phyloP scores from a whole-genome alignment of 2,329 filamentous ascomycete species.

The Trichoderma semiorbis region DNA sequence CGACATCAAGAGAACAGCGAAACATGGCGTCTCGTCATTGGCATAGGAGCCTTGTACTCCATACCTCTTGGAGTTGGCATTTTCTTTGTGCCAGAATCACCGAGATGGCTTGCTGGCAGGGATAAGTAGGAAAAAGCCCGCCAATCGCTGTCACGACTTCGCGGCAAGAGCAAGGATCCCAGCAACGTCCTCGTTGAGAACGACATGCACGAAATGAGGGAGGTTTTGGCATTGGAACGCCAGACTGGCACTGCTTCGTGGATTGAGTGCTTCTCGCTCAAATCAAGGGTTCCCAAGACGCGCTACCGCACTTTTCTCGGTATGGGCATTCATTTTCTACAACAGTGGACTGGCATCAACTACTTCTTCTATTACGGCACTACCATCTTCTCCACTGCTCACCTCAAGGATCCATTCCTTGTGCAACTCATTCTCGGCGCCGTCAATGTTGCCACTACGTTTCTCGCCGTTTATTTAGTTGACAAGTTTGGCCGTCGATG shows the following conservation, averaged over 20 bases:
- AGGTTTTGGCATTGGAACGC: conserved; percentile 44
- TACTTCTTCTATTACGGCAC: conserved; percentile 66
- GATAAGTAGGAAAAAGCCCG: conserved; percentile 47
- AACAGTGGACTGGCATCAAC: conserved; percentile 63
- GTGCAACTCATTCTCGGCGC: conserved; percentile 66
- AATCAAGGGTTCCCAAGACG: conserved; percentile 51
- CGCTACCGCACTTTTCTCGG: conserved; percentile 63
- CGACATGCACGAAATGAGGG: conserved; percentile 52
- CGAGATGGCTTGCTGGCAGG: conserved; percentile 51
- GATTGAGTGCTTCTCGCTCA: conserved; percentile 59
- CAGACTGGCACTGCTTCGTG: conserved; percentile 47
- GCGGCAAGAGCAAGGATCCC: conserved; percentile 47
- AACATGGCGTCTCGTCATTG: conserved; percentile 63
- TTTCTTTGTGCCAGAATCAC: conserved; percentile 53
- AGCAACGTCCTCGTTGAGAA: conserved; percentile 43
- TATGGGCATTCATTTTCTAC: conserved; percentile 60
- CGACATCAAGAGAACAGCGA: conserved; percentile 38
- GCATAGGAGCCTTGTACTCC: conserved; percentile 51
- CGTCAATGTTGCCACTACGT: conserved; percentile 66
- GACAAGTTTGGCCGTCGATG: conserved; percentile 66
- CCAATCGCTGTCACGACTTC: conserved; percentile 50
- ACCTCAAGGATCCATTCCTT: conserved; percentile 62
- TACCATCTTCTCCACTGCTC: conserved; percentile 64
- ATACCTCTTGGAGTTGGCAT: conserved; percentile 52
- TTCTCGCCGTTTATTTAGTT: conserved; percentile 65